Evolutionary conservation across 2,329 filamentous ascomycete genomes (phyloP).

Genomic region (Chaetothyriales sp.): DNA sequence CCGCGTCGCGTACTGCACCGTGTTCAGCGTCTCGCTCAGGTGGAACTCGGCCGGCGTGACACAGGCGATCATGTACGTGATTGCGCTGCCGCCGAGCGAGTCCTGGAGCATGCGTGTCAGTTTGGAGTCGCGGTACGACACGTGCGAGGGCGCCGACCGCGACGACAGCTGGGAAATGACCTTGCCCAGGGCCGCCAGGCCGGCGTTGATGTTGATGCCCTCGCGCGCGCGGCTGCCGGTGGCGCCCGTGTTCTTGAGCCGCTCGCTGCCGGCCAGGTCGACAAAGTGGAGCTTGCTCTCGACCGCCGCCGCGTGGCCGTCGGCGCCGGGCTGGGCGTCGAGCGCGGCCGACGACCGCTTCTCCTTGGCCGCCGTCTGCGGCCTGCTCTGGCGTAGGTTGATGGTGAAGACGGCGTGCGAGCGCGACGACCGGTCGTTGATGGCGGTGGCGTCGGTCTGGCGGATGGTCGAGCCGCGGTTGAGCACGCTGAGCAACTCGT

Average conservation of each 20-base stretch:
- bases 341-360: conserved; percentile 79
- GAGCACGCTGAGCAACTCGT: conserved; percentile 77
- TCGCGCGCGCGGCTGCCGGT: conserved; percentile 89
- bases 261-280: conserved; percentile 89
- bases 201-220: conserved; percentile 96
- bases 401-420: conserved; percentile 96
- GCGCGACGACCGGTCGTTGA: conserved; percentile 93
- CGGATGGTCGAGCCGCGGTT: conserved; percentile 89
- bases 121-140: conserved; percentile 96
- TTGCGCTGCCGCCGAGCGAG: conserved; percentile 88
- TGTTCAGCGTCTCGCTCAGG: conserved; percentile 92
- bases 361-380: conserved; percentile 59
- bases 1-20: conserved; percentile 90
- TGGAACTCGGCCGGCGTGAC: conserved; percentile 96
- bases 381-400: conserved; percentile 54
- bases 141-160: conserved; percentile 70
- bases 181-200: conserved; percentile 86
- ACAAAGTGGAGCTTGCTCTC: conserved; percentile 99
- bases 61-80: conserved; percentile 99
- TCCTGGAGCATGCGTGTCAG: conserved; percentile 90
- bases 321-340: conserved; percentile 57
- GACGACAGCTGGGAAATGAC: conserved; percentile 97
- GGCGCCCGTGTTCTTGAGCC: conserved; percentile 91
- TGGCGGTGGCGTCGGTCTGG: conserved; percentile 91
- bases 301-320: conserved; percentile 58